phyloP scores from a whole-genome alignment of 2,329 filamentous ascomycete genomes.

The Arthroderma sp. region DNA sequence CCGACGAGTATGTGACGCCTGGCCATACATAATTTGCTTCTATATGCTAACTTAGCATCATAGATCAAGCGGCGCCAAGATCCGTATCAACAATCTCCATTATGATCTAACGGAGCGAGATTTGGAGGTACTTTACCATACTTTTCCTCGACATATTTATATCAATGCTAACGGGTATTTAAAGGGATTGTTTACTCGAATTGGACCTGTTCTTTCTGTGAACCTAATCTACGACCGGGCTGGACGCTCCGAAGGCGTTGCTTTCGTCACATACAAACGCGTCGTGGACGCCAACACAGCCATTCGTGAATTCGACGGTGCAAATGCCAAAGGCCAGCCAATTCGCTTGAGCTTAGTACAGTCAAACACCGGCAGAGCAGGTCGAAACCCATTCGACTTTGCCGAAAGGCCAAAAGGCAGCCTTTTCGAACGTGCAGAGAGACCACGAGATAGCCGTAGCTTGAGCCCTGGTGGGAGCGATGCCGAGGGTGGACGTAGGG shows the following conservation, averaged over 20 bases:
- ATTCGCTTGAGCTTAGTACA: conserved; percentile 60
- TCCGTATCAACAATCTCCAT: conserved; percentile 81
- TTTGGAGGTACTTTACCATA: conserved; percentile 47
- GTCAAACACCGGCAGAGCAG: conserved; percentile 20
- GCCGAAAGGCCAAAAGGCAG: conserved; percentile 42
- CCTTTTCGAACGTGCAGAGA: conserved; percentile 52
- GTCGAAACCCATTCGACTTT: conserved; percentile 37
- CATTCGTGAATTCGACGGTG: conserved; percentile 70
- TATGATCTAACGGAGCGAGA: conserved; percentile 82
- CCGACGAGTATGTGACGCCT: conserved; percentile 1
- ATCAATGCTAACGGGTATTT: background rate
- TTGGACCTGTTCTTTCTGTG: conserved; percentile 57
- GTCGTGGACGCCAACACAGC: conserved; percentile 60
- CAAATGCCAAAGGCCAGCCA: conserved; percentile 79
- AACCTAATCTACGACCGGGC: conserved; percentile 73
- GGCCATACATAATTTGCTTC: background rate
- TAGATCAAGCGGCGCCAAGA: conserved; percentile 45
- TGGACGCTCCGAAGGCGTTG: conserved; percentile 73
- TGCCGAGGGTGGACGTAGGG: conserved; percentile 25
- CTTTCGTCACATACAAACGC: conserved; percentile 67
- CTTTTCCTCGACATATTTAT: conserved; percentile 12
- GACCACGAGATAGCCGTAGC: conserved; percentile 25
- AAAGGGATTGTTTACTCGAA: conserved; percentile 67
- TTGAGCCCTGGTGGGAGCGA: conserved; percentile 28
- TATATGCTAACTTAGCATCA: background rate